Evolutionary conservation across 805 yeast genomes (phyloP).

Genomic region (Metschnikowia bowlesiae): DNA sequence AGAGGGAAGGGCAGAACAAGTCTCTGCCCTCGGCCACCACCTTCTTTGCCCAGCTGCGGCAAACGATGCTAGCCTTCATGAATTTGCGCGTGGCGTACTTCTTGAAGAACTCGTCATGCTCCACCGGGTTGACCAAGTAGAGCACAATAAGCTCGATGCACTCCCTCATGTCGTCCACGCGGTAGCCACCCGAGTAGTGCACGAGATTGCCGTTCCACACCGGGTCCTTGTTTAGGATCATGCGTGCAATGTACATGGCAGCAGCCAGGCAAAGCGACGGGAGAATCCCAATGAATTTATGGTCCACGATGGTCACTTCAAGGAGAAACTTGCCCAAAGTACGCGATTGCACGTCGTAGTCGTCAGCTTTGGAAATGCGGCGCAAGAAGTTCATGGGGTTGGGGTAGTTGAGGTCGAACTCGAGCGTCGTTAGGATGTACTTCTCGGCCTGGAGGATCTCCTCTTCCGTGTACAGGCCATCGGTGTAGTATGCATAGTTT

Average conservation of each 20-base stretch:
- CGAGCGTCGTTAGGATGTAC: constrained; percentile 64
- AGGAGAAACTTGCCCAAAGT: constrained; percentile 80
- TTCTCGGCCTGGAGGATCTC: constrained; percentile 82
- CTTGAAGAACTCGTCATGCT: constrained; percentile 88
- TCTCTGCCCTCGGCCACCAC: constrained; percentile 43
- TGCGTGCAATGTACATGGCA: constrained; percentile 79
- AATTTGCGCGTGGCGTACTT: constrained; percentile 88
- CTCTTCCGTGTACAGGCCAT: constrained; percentile 75
- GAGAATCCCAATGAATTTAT: constrained; percentile 62
- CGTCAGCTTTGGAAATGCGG: constrained; percentile 86
- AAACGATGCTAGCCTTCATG: constrained; percentile 76
- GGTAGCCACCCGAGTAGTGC: constrained; percentile 89
- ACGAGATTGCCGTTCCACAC: constrained; percentile 85
- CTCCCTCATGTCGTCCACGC: constrained; percentile 65
- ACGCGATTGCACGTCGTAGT: constrained; percentile 77
- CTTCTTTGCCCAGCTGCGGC: constrained; percentile 80
- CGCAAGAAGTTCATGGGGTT: constrained; percentile 87
- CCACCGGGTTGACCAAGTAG: constrained; percentile 73
- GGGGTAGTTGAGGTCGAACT: constrained; percentile 77
- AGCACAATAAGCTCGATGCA: constrained; percentile 71
- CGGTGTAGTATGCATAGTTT: constrained; percentile 83
- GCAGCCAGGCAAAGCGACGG: constrained; percentile 85
- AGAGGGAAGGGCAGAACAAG: constrained; percentile 28
- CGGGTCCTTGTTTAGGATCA: constrained; percentile 57
- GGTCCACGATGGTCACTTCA: constrained; percentile 74